phyloP scores from a whole-genome alignment of 2,329 filamentous ascomycete species.

The Hortaea werneckii region DNA sequence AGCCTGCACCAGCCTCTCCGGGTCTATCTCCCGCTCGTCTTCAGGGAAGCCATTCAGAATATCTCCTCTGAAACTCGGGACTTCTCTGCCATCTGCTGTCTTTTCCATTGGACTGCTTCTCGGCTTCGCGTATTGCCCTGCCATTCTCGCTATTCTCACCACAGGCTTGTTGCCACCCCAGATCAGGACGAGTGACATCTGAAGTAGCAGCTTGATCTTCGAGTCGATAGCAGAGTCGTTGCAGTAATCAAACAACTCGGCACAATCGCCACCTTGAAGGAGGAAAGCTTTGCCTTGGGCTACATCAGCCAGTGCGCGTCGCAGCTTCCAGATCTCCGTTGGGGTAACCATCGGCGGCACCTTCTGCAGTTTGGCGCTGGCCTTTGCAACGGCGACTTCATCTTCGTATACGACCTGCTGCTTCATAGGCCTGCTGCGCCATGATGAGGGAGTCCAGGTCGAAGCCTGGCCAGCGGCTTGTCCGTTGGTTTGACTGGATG shows the following conservation, averaged over 20 bases:
- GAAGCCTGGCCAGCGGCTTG: background rate
- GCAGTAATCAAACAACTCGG: constrained; percentile 96
- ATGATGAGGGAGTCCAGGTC: constrained; percentile 55
- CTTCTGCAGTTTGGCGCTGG: constrained; percentile 53
- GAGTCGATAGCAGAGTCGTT: constrained; percentile 79
- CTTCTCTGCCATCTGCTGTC: constrained; percentile 63
- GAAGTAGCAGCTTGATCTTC: constrained; percentile 90
- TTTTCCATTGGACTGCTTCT: constrained; percentile 75
- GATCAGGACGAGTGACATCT: constrained; percentile 94
- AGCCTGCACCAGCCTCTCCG: constrained; percentile 72
- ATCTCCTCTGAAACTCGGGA: constrained; percentile 87
- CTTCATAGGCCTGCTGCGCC: constrained; percentile 69
- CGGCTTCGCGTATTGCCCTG: constrained; percentile 95
- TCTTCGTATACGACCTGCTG: constrained; percentile 64
- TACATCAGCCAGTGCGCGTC: constrained; percentile 70
- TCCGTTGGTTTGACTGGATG: background rate
- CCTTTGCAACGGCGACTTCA: constrained; percentile 46
- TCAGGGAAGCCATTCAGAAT: constrained; percentile 83
- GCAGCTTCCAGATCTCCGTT: constrained; percentile 69
- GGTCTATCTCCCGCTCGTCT: constrained; percentile 70
- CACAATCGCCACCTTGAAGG: constrained; percentile 92
- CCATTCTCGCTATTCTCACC: constrained; percentile 89
- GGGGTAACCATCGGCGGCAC: constrained; percentile 73
- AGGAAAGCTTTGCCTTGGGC: constrained; percentile 86
- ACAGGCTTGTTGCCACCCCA: constrained; percentile 77